Evolutionary conservation across 345 rosid genomes (phyloP).

Genomic region (Cochlearia excelsa): DNA sequence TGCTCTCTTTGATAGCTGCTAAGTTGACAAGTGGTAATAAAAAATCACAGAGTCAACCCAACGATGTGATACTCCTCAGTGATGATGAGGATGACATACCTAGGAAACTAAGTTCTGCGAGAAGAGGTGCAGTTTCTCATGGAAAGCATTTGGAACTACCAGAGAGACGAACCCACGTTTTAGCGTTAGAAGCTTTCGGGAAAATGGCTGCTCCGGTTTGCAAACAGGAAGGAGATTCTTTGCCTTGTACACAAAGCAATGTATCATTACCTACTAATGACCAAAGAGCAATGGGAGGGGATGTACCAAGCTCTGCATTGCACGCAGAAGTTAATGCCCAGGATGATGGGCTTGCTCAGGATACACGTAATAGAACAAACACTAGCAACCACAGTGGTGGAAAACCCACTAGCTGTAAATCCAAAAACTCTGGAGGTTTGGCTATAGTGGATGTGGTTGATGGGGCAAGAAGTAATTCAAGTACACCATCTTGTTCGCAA

Average conservation of each 20-base stretch:
- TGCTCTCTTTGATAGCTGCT: constrained; percentile 30
- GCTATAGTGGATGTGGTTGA: constrained; percentile 41
- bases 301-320: constrained; percentile 31
- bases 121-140: constrained; percentile 22
- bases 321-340: constrained; percentile 36
- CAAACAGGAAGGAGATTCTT: constrained; percentile 35
- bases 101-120: constrained; percentile 42
- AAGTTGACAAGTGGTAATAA: constrained; percentile 39
- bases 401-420: constrained; percentile 39
- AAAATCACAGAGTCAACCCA: constrained; percentile 34
- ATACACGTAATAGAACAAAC: constrained; percentile 35
- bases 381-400: constrained; percentile 28
- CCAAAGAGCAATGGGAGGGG: constrained; percentile 36
- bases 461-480: constrained; percentile 39
- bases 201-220: constrained; percentile 26
- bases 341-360: constrained; percentile 34
- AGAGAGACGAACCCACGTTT: constrained; percentile 29
- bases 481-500: constrained; percentile 56
- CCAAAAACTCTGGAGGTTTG: constrained; percentile 45
- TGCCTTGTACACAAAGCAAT: constrained; percentile 37
- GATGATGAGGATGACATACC: constrained; percentile 67
- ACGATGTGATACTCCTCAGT: constrained; percentile 68
- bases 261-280: constrained; percentile 37
- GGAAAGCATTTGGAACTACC: constrained; percentile 24
- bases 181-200: constrained; percentile 30